Percentiles rank a stretch among this genome's conserved stretches.
phyloP scores from a whole-genome alignment of 805 yeast species.

The Lipomyces spencermartinsiae region DNA sequence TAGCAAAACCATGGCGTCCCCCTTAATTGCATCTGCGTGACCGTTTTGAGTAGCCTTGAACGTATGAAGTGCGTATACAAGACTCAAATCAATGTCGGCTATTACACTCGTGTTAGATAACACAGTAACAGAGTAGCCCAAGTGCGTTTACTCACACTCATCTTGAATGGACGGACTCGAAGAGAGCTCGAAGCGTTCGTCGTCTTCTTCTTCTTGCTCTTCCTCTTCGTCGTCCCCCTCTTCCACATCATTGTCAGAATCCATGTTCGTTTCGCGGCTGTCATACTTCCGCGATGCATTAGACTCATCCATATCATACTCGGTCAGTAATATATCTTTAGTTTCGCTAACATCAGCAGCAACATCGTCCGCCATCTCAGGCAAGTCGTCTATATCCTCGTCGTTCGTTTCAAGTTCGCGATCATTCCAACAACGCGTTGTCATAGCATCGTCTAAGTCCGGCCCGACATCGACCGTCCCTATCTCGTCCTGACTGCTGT shows the following conservation, averaged over 20 bases:
- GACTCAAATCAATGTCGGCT: slow-evolving; percentile 78
- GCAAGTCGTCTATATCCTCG: slow-evolving; percentile 7
- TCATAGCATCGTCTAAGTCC: not conserved
- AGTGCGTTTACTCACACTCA: slow-evolving; percentile 49
- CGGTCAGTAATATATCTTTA: not conserved
- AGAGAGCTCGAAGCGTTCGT: slow-evolving; percentile 53
- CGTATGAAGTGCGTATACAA: slow-evolving; percentile 83
- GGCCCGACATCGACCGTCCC: not conserved
- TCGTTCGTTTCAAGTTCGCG: slow-evolving; percentile 1
- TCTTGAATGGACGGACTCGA: slow-evolving; percentile 65
- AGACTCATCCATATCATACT: not conserved
- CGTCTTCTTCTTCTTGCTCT: slow-evolving; percentile 51
- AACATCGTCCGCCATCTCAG: not conserved
- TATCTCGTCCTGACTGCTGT: slow-evolving; percentile 1
- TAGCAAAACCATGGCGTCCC: slow-evolving; percentile 80
- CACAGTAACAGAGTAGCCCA: not conserved
- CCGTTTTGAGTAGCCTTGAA: slow-evolving; percentile 93
- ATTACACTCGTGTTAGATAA: not conserved
- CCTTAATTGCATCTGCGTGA: slow-evolving; percentile 78
- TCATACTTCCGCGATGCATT: not conserved
- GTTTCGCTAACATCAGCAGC: not conserved
- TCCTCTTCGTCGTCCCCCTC: slow-evolving; percentile 49
- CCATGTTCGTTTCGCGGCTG: not conserved
- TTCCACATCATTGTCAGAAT: slow-evolving; percentile 45
- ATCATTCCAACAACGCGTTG: slow-evolving; percentile 2